Conservation (phyloP, 176 grass and related monocot genomes). For the Musa itinerans region DNA sequence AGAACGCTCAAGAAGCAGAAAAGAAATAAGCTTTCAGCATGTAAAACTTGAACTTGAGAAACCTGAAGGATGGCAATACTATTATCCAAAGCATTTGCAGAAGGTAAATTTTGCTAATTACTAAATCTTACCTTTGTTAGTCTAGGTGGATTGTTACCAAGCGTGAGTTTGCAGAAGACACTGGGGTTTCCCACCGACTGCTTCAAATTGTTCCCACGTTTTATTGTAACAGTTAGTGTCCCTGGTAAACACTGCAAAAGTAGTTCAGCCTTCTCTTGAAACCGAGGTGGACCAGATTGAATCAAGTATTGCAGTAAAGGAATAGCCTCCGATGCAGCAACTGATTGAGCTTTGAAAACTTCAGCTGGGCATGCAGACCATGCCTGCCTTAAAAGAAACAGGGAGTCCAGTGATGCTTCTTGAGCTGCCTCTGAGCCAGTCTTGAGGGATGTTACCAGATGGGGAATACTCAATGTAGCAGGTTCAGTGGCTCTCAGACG, state of each 20-base stretch:
- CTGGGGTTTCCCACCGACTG: conserved; percentile 98
- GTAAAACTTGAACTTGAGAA: too few species aligned
- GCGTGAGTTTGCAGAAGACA: conserved; percentile 96
- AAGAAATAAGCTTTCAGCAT: too few species aligned
- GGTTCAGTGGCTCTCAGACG: conserved; percentile 91
- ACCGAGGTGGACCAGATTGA: conserved; percentile 93
- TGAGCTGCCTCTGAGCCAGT: conserved; percentile 93
- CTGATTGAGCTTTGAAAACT: conserved; percentile 98
- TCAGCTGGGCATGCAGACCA: conserved; percentile 92
- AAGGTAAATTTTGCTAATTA: background rate
- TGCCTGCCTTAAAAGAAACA: conserved; percentile 95
- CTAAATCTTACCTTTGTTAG: conserved; percentile 64
- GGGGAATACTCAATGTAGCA: conserved; percentile 94
- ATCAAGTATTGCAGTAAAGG: conserved; percentile 97
- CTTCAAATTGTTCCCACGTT: conserved; percentile 77
- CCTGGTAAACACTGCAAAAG: conserved; percentile 97
- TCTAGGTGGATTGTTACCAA: conserved; percentile 89
- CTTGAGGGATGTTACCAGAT: conserved; percentile 96
- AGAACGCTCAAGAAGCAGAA: too few species aligned
- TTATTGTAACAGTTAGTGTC: conserved; percentile 94
- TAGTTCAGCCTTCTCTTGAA: conserved; percentile 94
- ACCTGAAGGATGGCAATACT: too few species aligned
- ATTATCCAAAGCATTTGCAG: too few species aligned
- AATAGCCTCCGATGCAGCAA: conserved; percentile 95
- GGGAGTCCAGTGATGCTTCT: conserved; percentile 93